Conservation (phyloP, 1,139 yeast genomes). For the Keqinozyma sinolaborantium region DNA sequence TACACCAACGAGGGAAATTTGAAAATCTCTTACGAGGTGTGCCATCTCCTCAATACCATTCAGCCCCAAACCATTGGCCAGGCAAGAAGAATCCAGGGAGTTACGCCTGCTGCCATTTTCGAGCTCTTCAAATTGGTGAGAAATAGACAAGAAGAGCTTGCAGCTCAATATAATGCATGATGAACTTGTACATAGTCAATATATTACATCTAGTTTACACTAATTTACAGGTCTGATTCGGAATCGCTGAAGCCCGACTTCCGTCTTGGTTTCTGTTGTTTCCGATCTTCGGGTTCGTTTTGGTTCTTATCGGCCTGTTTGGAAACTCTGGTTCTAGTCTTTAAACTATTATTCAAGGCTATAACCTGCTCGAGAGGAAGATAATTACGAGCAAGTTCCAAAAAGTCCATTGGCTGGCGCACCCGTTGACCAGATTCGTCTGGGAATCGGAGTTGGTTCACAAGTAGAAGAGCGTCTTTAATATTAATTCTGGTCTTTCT, state of each 20-base stretch:
- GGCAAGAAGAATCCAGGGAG: slow-evolving; percentile 90
- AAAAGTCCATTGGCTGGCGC: slow-evolving; percentile 19
- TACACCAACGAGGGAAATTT: slow-evolving; percentile 47
- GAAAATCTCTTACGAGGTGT: slow-evolving; percentile 71
- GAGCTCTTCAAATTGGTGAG: slow-evolving; percentile 53
- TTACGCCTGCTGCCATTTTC: slow-evolving; percentile 82
- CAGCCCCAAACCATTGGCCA: slow-evolving; percentile 92
- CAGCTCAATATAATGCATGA: slow-evolving; percentile 8
- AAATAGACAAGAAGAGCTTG: slow-evolving; percentile 19
- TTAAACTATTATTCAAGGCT: slow-evolving; percentile 30
- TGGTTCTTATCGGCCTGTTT: too few relatives aligned
- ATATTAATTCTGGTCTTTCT: slow-evolving; percentile 23
- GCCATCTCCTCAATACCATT: slow-evolving; percentile 63
- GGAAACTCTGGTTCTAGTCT: slow-evolving; percentile 4
- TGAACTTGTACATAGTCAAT: slow-evolving; percentile 7
- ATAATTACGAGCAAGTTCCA: slow-evolving; percentile 31
- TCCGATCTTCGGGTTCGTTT: slow-evolving; percentile 1
- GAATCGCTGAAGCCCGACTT: too few relatives aligned
- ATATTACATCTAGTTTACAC: slow-evolving; percentile 5
- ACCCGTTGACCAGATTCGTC: slow-evolving; percentile 14
- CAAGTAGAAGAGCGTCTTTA: slow-evolving; percentile 32
- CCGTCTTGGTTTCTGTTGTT: slow-evolving; percentile 1
- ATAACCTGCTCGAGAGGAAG: slow-evolving; percentile 37
- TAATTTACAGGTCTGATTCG: too few relatives aligned
- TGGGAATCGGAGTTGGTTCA: slow-evolving; percentile 30